Percentiles rank a stretch among this genome's conserved stretches.
phyloP scores from a whole-genome alignment of 164 flowering plant species.

The Liriodendron chinense region DNA sequence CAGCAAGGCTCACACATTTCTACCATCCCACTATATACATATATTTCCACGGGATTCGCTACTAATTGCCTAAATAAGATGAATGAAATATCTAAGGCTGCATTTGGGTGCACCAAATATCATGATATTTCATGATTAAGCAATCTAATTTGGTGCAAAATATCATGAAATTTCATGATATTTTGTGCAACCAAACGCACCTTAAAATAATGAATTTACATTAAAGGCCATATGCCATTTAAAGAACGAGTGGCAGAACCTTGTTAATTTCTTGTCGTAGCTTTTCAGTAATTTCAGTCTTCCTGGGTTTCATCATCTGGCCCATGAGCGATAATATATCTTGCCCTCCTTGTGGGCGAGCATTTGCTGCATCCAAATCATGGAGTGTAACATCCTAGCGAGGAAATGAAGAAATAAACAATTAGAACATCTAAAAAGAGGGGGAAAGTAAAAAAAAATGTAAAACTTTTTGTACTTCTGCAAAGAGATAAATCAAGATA shows the following conservation, averaged over 20 bases:
- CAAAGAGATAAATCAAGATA: not conserved
- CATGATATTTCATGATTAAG: too few relatives aligned
- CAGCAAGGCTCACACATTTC: too few relatives aligned
- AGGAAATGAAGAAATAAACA: slow-evolving; percentile 4
- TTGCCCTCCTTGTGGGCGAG: slow-evolving; percentile 72
- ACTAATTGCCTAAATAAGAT: too few relatives aligned
- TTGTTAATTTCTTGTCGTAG: slow-evolving; percentile 91
- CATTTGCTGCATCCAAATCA: slow-evolving; percentile 68
- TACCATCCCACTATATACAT: too few relatives aligned
- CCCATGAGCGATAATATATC: slow-evolving; percentile 63
- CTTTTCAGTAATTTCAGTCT: slow-evolving; percentile 96
- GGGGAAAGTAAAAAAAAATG: not conserved
- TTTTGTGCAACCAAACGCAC: too few relatives aligned
- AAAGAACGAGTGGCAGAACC: slow-evolving; percentile 47
- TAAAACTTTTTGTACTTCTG: not conserved
- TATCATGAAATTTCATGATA: too few relatives aligned
- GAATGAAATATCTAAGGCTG: too few relatives aligned
- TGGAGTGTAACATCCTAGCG: slow-evolving; percentile 59
- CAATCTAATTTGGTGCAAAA: too few relatives aligned
- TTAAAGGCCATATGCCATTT: too few relatives aligned
- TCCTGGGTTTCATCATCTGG: slow-evolving; percentile 96
- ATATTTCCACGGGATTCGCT: too few relatives aligned
- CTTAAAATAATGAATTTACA: too few relatives aligned
- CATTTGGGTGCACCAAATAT: too few relatives aligned
- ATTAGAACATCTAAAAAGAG: not conserved